phyloP scores from a whole-genome alignment of 495 filamentous ascomycete species.

The Aspergillus diversus region DNA sequence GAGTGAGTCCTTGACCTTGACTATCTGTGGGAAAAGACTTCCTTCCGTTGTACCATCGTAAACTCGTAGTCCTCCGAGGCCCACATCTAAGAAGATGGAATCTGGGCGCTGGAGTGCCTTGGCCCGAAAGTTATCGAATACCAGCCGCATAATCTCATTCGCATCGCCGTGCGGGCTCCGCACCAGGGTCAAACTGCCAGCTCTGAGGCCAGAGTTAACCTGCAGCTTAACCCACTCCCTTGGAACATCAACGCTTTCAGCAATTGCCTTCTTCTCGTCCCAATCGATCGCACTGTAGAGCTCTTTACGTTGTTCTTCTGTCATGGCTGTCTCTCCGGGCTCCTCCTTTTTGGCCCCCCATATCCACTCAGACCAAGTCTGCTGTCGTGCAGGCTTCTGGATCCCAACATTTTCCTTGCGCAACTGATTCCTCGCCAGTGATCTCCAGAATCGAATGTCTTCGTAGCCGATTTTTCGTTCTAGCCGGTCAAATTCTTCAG shows the following conservation, averaged over 20 bases:
- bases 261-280: conserved; percentile 91
- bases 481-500: conserved; percentile 69
- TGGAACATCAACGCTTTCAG: conserved; percentile 85
- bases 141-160: conserved; percentile 81
- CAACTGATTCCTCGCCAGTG: conserved; percentile 88
- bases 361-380: conserved; percentile 86
- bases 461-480: conserved; percentile 93
- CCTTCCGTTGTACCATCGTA: conserved; percentile 94
- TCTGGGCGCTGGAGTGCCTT: conserved; percentile 86
- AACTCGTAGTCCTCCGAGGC: conserved; percentile 88
- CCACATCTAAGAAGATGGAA: conserved; percentile 83
- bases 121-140: conserved; percentile 92
- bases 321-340: conserved; percentile 77
- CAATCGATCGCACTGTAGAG: conserved; percentile 97
- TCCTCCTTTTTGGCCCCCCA: conserved; percentile 80
- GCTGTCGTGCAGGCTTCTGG: conserved; percentile 63
- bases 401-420: conserved; percentile 91
- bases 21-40: conserved; percentile 89
- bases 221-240: conserved; percentile 91
- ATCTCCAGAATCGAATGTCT: conserved; percentile 95
- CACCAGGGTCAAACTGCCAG: conserved; percentile 91
- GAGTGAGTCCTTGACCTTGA: conserved; percentile 87
- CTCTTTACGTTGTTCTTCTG: conserved; percentile 93
- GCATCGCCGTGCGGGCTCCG: conserved; percentile 79
- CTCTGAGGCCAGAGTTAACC: conserved; percentile 83